Percentiles rank a stretch among this genome's conserved stretches.
phyloP scores from a whole-genome alignment of 208 protist species.

The Leishmania aethiopica region DNA sequence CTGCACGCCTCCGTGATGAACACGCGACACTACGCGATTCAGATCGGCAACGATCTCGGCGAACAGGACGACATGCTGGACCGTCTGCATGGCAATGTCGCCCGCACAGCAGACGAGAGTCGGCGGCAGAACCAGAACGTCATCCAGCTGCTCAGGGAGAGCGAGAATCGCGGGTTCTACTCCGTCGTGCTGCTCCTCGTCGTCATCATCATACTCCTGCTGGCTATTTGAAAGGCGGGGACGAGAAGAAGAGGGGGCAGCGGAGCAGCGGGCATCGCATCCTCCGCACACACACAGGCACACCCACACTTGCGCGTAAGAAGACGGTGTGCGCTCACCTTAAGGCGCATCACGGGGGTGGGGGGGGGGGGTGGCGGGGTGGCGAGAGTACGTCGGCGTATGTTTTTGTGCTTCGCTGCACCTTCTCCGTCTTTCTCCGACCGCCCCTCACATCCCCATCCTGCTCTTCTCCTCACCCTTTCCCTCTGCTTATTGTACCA shows the following conservation, averaged over 20 bases:
- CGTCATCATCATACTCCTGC: conserved; percentile 69
- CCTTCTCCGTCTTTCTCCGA: background rate
- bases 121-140: conserved; percentile 83
- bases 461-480: background rate
- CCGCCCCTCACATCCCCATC: background rate
- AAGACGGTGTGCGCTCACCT: background rate
- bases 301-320: background rate
- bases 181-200: conserved; percentile 61
- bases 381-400: background rate
- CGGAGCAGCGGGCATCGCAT: background rate
- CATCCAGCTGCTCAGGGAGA: conserved; percentile 66
- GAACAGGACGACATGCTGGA: conserved; percentile 85
- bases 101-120: conserved; percentile 65
- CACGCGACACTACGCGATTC: conserved; percentile 76
- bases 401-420: background rate
- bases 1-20: conserved; percentile 85
- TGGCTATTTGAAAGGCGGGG: conserved; percentile 43
- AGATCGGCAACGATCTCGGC: conserved; percentile 71
- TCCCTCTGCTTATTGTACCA: background rate
- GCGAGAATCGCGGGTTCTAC: conserved; percentile 77
- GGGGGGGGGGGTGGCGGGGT: background rate
- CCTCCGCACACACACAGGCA: background rate
- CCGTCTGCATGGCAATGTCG: conserved; percentile 57
- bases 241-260: background rate
- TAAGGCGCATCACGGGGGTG: background rate